Evolutionary conservation across 768 basidiomycete genomes (phyloP).

Genomic region (Serendipita vermifera): DNA sequence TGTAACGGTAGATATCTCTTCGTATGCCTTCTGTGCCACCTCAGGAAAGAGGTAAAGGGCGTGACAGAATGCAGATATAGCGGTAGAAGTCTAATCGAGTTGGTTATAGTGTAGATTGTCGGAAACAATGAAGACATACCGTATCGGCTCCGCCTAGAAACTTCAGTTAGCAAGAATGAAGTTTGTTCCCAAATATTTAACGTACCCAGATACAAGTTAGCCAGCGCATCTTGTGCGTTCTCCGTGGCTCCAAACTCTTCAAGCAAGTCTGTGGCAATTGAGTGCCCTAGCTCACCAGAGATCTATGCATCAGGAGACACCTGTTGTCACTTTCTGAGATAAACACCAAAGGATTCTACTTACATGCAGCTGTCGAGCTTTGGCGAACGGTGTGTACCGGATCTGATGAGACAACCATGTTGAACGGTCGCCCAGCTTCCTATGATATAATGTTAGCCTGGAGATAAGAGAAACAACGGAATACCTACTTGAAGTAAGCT

Average conservation of each 20-base stretch:
- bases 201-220: background rate
- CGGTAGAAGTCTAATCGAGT: background rate
- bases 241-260: background rate
- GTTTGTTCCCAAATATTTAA: background rate
- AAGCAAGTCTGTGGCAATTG: background rate
- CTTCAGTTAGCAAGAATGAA: background rate
- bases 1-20: background rate
- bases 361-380: background rate
- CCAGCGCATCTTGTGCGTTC: background rate
- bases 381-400: background rate
- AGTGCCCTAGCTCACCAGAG: background rate
- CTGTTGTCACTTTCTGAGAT: background rate
- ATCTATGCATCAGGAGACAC: background rate
- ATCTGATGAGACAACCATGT: background rate
- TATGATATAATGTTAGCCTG: background rate
- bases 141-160: background rate
- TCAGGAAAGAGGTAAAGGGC: background rate
- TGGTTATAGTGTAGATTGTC: background rate
- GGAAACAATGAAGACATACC: background rate
- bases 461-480: background rate
- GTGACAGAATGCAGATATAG: background rate
- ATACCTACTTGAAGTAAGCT: background rate
- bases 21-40: background rate
- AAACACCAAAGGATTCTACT: background rate
- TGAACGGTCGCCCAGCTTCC: background rate